Base-by-base conservation (phyloP, 2,329 filamentous ascomycete species). In the Sordariomycetes sp. region DNA sequence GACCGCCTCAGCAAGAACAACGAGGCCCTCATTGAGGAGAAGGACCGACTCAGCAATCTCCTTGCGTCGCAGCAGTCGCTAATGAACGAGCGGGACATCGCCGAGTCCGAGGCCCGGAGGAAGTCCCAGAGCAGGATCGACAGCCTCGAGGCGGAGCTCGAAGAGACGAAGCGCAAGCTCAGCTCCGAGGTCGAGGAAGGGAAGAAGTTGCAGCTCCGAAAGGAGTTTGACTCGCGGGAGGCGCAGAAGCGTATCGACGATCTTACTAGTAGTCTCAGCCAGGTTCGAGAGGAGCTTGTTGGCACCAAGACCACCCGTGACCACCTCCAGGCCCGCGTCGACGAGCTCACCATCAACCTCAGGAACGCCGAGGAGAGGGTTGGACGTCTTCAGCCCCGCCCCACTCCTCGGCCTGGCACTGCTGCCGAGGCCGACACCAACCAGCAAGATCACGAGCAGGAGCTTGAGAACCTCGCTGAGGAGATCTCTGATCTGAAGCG, bases 191-290 rank as follows among this genome's bases (percentile, higher is more conserved):
- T 84, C 0, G 90, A 96, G 60, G 91, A 95, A 62, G 82, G 78
- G 62, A 95, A 91, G 76, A 92, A 95, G 68, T 74, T 87, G 36
- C 79, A 87, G 59, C 76, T 94, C 55, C 84, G 92, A 58, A 90
- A 95, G 65, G 92, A 97, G 65, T 96, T 89, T 61, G 94, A 99
- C 60, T 82, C 86, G 50, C 86, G 90, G 62, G 90, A 97, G 67
- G 85, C 81, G 55, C 90, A 96, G 68, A 94, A 90, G 70, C 84
- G 91, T 55, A 94, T 97, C 60, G 92, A 99, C 62, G 92, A 97
- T 65, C 80, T 99, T 52, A 86, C 92, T 61, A 77, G 85, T 35
- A 92, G 83, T 64, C 76, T 96, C 48, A 80, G 89, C 62, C 83
- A 90, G 60, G 83, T 86, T 55, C 89, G 92, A 52, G 91, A 97